Base-by-base conservation (phyloP, 208 protist genomes). In the Leishmania major region DNA sequence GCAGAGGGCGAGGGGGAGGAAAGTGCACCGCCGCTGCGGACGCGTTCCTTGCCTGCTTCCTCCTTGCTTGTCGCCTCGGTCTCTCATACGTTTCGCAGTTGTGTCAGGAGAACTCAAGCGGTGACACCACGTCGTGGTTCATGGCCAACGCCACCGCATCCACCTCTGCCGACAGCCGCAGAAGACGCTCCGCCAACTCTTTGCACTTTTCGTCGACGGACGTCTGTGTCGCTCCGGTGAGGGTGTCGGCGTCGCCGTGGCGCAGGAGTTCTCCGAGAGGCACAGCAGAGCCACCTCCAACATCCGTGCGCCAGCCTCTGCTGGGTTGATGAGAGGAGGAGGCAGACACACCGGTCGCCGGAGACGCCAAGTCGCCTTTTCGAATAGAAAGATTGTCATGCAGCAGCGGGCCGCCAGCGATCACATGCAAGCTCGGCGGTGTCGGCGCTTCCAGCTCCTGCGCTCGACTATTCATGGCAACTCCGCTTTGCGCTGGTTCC, bases 131-230 rank as follows among this genome's bases (percentile, higher is more conserved):
- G 19, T 4, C 49, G 67, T 45, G 78, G 31, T 86, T 74, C 78
- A 86, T 79, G 13, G 57, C 25, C 28, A 79, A 77, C 31, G 19
- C 49, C 0, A 71, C 51, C 2, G 82, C 74, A 25, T 82, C 78
- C 40, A 72, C 82, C 47, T 82, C 78, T 15, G 78, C 62, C 19
- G 78, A 81, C 53, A 66, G 22, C 15, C 60, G 82, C 64, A 86
- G 59, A 8, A 86, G 73, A 5, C 82, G 82, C n/a, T 82, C 78
- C 43, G 82, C 82, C 43, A 86, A 49, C 10, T 60, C 73, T n/a
- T 71, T 35, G 47, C 75, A 85, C 5, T 43, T 70, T 13, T 81
- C 49, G 60, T 78, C 70, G 4, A 72, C 1, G 22, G 75, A 45
- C 57, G 35, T 60, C 51, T 22, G 57, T 49, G 37, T 49, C 57